Evolutionary conservation across 257 asterid genomes (phyloP).

Genomic region (Rehmannia glutinosa): DNA sequence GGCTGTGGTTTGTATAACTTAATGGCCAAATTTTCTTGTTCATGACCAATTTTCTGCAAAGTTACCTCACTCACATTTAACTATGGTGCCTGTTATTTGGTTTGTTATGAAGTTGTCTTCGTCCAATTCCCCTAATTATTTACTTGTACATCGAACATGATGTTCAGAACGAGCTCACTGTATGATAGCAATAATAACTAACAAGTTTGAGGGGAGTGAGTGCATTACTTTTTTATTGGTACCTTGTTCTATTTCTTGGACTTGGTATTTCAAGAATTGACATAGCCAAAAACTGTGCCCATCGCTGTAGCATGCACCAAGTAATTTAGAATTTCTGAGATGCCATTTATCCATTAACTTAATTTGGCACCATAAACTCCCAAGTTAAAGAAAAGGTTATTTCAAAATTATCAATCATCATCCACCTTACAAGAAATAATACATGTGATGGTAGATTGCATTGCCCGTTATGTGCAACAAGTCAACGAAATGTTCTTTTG

Average conservation of each 20-base stretch:
- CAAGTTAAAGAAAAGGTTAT: not conserved
- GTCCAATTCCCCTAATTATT: not conserved
- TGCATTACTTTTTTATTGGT: not conserved
- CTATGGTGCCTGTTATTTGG: not conserved
- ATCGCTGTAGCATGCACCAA: no score
- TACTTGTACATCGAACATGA: not conserved
- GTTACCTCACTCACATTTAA: no score
- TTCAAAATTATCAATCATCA: not conserved
- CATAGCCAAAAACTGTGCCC: no score
- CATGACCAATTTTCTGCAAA: not conserved
- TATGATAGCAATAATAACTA: slow-evolving; percentile 6
- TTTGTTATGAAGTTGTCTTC: not conserved
- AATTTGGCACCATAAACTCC: no score
- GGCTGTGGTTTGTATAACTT: not conserved
- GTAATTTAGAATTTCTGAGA: not conserved
- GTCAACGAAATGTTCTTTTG: slow-evolving; percentile 17
- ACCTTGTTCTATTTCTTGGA: not conserved
- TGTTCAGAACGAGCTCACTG: not conserved
- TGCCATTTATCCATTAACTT: not conserved
- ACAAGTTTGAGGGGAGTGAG: not conserved
- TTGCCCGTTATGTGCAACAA: slow-evolving; percentile 1
- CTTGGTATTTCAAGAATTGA: not conserved
- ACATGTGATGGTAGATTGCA: slow-evolving; percentile 27
- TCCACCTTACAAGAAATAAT: slow-evolving; percentile 8
- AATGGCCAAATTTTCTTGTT: slow-evolving; percentile 6